These are phyloP conservation scores for Magnaporthiopsis rhizophila DNA, from an alignment of 2,329 filamentous ascomycete species.

Conservation along the genomic window DNA sequence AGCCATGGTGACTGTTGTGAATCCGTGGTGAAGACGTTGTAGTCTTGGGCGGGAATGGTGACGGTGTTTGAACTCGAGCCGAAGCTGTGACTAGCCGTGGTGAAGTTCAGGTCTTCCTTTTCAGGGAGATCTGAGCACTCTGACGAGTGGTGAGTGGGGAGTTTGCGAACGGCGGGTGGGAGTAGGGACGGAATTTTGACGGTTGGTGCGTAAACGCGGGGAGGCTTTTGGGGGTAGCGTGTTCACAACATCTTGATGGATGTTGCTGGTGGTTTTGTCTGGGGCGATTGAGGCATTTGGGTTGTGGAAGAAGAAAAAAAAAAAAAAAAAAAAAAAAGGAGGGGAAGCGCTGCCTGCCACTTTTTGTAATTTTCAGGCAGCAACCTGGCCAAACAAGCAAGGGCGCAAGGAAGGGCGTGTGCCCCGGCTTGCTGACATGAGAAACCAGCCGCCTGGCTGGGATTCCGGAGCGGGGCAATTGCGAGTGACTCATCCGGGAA, in stretches of 20 bases:
- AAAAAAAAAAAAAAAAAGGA: constrained; percentile 19
- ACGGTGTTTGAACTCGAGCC: constrained; percentile 51
- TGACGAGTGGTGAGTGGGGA: constrained; percentile 38
- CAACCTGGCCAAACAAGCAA: constrained; percentile 18
- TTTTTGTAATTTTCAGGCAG: constrained; percentile 42
- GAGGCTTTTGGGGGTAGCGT: constrained; percentile 24
- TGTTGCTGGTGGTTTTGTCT: constrained; percentile 25
- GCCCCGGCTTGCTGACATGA: constrained; percentile 5
- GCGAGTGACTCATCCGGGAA: neutral
- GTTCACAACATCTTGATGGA: constrained; percentile 53
- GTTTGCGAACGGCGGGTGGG: constrained; percentile 21
- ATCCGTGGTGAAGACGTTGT: constrained; percentile 76
- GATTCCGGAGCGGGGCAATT: neutral
- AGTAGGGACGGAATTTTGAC: constrained; percentile 47
- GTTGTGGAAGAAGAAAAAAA: constrained; percentile 27
- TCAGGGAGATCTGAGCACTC: constrained; percentile 42
- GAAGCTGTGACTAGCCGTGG: constrained; percentile 49
- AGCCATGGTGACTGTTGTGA: constrained; percentile 68
- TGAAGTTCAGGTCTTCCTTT: constrained; percentile 61
- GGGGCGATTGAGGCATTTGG: constrained; percentile 23
- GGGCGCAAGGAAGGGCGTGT: constrained; percentile 4
- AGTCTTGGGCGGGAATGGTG: constrained; percentile 59
- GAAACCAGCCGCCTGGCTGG: neutral
- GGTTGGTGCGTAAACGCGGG: constrained; percentile 25
- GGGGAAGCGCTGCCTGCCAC: constrained; percentile 22